Evolutionary conservation across 1,284 basidiomycete genomes (phyloP), one percentile per base, ranked within the genome.

Genomic region (Ceratobasidium sp.): DNA sequence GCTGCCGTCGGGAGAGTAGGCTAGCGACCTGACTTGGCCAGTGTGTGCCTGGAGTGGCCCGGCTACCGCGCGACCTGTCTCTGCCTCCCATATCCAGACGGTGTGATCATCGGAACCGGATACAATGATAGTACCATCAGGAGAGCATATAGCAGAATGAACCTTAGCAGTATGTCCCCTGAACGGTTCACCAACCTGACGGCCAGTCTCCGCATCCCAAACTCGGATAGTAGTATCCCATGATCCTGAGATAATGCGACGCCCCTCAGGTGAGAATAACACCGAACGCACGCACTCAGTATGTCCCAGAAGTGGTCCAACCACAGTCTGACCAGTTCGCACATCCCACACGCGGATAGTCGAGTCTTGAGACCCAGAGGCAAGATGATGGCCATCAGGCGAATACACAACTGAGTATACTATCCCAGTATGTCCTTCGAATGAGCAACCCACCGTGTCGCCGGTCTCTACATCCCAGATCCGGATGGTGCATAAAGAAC

Each of bases 211-310:
- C 28, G 50, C 66, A 40, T 59, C 54, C 78, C 78, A 78, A 10
- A 75, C 26, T 20, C 71, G 65, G 15, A 78, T 68, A 26, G 78
- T 76, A 10, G 23, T n/a, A 44, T 76, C 74, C 1, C 7, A 1
- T 4, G 73, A 67, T 62, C 78, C 62, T 6, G 74, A 78, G 23
- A 70, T 65, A 28, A 78, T 33, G 13, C 71, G 54, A 23, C n/a
- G 15, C 7, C 65, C 40, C 23, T 68, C 52, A 26, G 78, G 78
- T 13, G 78, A 78, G 78, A 59, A 78, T 48, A 56, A 52, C 3
- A 78, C 65, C 1, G 74, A 77, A 17, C 20, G 3, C 13, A 77
- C 57, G 33, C n/a, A 2, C 10, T 3, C 44, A 1, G 33, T 69
- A 48, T 78, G 78, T 3, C 50, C 67, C 17, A 28, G 13, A 26